Evolutionary conservation across 495 filamentous ascomycete genomes (phyloP).

Genomic region (Aspergillus panamensis): DNA sequence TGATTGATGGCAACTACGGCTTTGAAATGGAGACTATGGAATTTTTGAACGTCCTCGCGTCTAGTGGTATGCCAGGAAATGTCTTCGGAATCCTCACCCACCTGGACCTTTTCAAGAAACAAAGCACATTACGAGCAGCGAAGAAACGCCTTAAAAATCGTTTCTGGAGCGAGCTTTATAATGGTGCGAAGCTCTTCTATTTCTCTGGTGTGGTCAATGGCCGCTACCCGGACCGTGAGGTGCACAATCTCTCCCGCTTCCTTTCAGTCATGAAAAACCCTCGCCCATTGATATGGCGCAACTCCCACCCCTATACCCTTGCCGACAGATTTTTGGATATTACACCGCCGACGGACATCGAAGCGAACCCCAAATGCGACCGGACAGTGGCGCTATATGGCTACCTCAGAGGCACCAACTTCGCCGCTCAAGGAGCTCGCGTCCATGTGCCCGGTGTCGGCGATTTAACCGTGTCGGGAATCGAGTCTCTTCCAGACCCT

Average conservation of each 20-base stretch:
- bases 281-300: conserved; percentile 91
- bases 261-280: conserved; percentile 99
- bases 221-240: conserved; percentile 91
- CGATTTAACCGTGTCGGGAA: conserved; percentile 79
- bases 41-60: conserved; percentile 84
- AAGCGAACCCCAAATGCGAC: conserved; percentile 83
- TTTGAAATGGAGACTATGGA: conserved; percentile 99
- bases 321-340: conserved; percentile 93
- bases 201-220: conserved; percentile 93
- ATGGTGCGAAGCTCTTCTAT: conserved; percentile 95
- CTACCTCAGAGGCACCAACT: conserved; percentile 94
- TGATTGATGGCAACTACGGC: conserved; percentile 98
- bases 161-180: conserved; percentile 94
- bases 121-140: conserved; percentile 78
- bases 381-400: conserved; percentile 88
- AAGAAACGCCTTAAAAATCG: conserved; percentile 96
- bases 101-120: conserved; percentile 91
- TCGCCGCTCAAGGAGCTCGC: conserved; percentile 77
- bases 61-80: conserved; percentile 95
- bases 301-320: conserved; percentile 88
- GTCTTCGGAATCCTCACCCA: conserved; percentile 97
- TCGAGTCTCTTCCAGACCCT: conserved; percentile 87
- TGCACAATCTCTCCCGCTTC: conserved; percentile 92
- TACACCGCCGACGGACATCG: conserved; percentile 85
- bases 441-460: conserved; percentile 93